Base-by-base conservation (phyloP, 805 yeast genomes). In the Sungouiella thailandica region DNA sequence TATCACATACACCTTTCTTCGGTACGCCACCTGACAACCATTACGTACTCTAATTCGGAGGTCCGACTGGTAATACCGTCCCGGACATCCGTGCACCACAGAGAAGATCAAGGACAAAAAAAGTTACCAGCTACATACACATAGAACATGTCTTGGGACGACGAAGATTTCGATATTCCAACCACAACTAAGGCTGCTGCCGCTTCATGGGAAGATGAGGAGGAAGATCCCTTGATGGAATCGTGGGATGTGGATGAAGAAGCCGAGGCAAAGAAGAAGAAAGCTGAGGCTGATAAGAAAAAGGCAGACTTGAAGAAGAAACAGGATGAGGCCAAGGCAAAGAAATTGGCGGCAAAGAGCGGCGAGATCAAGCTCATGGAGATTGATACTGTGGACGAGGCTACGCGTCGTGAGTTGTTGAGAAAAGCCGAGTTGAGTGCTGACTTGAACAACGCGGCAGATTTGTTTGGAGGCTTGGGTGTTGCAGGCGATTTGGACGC, bases 401-500 rank as follows among this genome's bases (percentile, higher is more conserved):
- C 67, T 42, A 80, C 90, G n/a, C 73, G 86, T 53, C 75, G 68
- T 47, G 88, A 83, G 53, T 60, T 88, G 59, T 69, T 84, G 60
- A 80, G 71, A 53, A 70, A 82, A 57, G 95, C 93, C 14, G 95
- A 90, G 62, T 52, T 86, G 39, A 80, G 77, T 30, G 75, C 95
- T 17, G 98, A 90, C 64, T 69, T 90, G 58, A 86, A 85, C 60
- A 86, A 85, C 55, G 97, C 98, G 19, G 90, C 95, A 7, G 95
- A 85, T 49, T 68, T 90, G 49, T 87, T 90, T 55, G 95, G 88
- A 20, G 87, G 86, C 11, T 67, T 69, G 46, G 74, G 75, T 26
- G 72, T 74, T 34, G 74, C 77, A 16, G 56, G 45, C 12, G 66
- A 58, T 39, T 47, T 42, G 18, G 55, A 59, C 32, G 68, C 68